A percentile compares a stretch with the other conserved stretches of the same genome.
Evolutionary conservation across 2,329 filamentous ascomycete genomes (phyloP).

Genomic region (Aspergillus luchuensis): DNA sequence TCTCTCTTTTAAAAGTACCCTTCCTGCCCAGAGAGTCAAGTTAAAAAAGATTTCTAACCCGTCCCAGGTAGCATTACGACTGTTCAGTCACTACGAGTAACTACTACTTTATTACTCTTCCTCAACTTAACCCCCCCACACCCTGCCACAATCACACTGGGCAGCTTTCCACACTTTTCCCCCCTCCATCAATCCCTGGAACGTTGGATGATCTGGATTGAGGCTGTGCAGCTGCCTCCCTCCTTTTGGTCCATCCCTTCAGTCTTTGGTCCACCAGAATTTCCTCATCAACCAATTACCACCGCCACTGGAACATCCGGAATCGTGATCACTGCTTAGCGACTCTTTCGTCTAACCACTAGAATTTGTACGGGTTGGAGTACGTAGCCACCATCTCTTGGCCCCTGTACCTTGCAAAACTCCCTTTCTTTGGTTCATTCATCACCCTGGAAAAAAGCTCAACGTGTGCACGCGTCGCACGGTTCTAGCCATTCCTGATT

Average conservation of each 20-base stretch:
- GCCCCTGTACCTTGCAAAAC: not conserved
- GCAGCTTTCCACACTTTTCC: not conserved
- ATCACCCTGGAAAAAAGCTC: not conserved
- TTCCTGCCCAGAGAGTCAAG: not conserved
- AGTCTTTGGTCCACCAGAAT: not conserved
- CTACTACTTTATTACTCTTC: too few species aligned
- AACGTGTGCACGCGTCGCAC: not conserved
- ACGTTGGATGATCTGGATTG: slow-evolving; percentile 7
- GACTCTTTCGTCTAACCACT: slow-evolving; percentile 1
- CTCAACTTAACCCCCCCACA: not conserved
- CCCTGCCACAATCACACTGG: not conserved
- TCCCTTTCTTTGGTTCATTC: not conserved
- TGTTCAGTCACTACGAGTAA: too few species aligned
- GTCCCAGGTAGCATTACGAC: not conserved
- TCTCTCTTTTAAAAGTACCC: slow-evolving; percentile 3
- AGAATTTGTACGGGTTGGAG: not conserved
- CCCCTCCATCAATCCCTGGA: not conserved
- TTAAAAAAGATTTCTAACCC: not conserved
- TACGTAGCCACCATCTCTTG: slow-evolving; percentile 5
- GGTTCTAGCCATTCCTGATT: not conserved
- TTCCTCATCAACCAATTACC: slow-evolving; percentile 2
- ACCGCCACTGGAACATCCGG: not conserved
- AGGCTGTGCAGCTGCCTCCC: slow-evolving; percentile 10
- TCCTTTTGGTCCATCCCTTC: slow-evolving; percentile 1
- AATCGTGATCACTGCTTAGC: slow-evolving; percentile 1